Conservation (phyloP, 805 yeast species). For the Kuraishia molischiana region DNA sequence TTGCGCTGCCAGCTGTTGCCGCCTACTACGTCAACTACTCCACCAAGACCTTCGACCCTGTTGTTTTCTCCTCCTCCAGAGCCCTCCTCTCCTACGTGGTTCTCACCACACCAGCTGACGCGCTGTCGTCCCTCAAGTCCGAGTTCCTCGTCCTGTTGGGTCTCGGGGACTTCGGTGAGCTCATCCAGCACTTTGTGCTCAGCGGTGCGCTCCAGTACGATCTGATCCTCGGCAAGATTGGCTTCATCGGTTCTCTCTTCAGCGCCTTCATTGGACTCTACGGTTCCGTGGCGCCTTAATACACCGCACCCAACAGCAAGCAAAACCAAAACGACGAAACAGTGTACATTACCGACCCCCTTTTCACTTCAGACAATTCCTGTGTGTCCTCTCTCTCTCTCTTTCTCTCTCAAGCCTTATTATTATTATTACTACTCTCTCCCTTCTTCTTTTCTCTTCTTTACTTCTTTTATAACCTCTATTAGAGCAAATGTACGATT, state of each 20-base stretch:
- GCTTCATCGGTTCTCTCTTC: constrained; percentile 34
- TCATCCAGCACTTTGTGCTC: constrained; percentile 20
- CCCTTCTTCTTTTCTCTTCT: no score
- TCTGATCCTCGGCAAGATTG: constrained; percentile 35
- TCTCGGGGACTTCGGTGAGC: constrained; percentile 9
- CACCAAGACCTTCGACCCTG: constrained; percentile 37
- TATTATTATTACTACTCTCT: neutral
- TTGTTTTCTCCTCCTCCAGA: constrained; percentile 35
- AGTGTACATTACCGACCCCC: no score
- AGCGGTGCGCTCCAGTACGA: constrained; percentile 29
- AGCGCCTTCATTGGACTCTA: constrained; percentile 38
- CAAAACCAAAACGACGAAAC: no score
- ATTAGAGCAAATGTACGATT: no score
- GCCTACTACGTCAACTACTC: constrained; percentile 45
- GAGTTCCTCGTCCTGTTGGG: constrained; percentile 6
- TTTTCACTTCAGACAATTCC: constrained; percentile 7
- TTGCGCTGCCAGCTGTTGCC: constrained; percentile 28
- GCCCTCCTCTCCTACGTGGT: constrained; percentile 28
- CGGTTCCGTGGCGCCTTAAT: constrained; percentile 22
- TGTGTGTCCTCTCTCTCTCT: neutral
- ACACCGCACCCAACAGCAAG: no score
- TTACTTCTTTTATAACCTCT: no score
- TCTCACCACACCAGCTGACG: constrained; percentile 22
- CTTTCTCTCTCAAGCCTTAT: neutral
- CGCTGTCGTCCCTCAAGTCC: constrained; percentile 18